Evolutionary conservation across 2,329 filamentous ascomycete species (phyloP), one percentile per base, ranked within the genome.

Genomic region (Aspergillus costaricaensis): DNA sequence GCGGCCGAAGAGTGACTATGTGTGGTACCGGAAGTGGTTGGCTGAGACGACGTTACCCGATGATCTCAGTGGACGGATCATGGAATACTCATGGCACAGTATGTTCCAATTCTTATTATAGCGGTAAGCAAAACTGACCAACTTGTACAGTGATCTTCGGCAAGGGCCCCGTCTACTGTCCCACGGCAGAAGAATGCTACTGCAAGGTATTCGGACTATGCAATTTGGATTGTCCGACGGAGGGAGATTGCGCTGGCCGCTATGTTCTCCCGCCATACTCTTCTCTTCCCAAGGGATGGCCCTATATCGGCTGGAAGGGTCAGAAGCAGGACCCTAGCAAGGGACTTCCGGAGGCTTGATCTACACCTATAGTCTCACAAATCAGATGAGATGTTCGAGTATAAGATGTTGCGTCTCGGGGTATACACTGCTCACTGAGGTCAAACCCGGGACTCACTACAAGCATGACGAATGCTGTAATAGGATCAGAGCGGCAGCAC

Each of bases 131-230:
- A 2, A 21, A 27, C 5, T 38, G 47, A 51, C 63, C 67, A 55
- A 69, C 57, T 36, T n/a, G 8, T 39, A 10, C 41, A 85, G 83
- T 87, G 62, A 84, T 87, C 10, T 87, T 87, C 66, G 84, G 84
- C 56, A 83, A 85, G 64, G 74, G 81, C 23, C 71, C 81, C 6
- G 80, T 88, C 1, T 81, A 88, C 65, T 91, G 88, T 65, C 88
- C 88, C 0, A 76, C 78, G 17, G 85, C 85, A 1, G 74, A 79
- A 49, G 82, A 85, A 8, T 90, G 88, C 70, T 90, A 90, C 71
- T 90, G 88, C 74, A 84, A 87, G 43, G 81, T 86, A 15, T 91
- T 87, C 67, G 87, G 87, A 0, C 67, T 88, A 25, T 91, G 88
- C 72, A 65, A 81, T 57, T 65, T 85, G 15, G 65, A 62, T 14